A percentile compares a stretch with the other conserved stretches of the same genome.
phyloP scores from a whole-genome alignment of 345 rosid species.

The Nasturtium officinale region DNA sequence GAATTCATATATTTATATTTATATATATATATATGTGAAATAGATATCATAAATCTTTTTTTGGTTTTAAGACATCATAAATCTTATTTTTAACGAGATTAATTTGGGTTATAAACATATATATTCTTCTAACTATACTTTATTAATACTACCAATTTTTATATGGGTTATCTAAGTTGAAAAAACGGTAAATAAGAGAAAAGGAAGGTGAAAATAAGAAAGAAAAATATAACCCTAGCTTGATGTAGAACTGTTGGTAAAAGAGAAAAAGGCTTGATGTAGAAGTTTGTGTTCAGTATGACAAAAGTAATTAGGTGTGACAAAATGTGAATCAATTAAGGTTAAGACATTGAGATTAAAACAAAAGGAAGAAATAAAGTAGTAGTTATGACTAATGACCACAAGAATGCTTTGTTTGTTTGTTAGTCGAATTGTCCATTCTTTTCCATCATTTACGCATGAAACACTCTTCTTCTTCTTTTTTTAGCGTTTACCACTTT shows the following conservation, averaged over 20 bases:
- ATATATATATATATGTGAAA: too few species aligned
- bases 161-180: neutral
- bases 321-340: too few species aligned
- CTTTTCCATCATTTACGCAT: too few species aligned
- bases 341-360: too few species aligned
- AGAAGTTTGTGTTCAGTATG: constrained; percentile 11
- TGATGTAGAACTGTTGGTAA: constrained; percentile 26
- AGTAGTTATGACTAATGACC: constrained; percentile 23
- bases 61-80: too few species aligned
- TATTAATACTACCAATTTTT: neutral
- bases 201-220: neutral
- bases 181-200: neutral
- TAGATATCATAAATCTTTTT: too few species aligned
- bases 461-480: neutral
- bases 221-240: neutral
- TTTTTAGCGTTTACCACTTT: neutral
- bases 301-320: constrained; percentile 16
- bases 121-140: too few species aligned
- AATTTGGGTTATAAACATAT: too few species aligned
- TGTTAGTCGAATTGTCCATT: constrained; percentile 29
- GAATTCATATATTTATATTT: too few species aligned
- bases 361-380: constrained; percentile 5
- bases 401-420: constrained; percentile 22
- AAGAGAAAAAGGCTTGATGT: constrained; percentile 9
- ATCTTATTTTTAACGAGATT: too few species aligned